A percentile compares a stretch with the other conserved stretches of the same genome.
Conservation (phyloP, 1,139 yeast genomes). For the Hanseniaspora uvarum region DNA sequence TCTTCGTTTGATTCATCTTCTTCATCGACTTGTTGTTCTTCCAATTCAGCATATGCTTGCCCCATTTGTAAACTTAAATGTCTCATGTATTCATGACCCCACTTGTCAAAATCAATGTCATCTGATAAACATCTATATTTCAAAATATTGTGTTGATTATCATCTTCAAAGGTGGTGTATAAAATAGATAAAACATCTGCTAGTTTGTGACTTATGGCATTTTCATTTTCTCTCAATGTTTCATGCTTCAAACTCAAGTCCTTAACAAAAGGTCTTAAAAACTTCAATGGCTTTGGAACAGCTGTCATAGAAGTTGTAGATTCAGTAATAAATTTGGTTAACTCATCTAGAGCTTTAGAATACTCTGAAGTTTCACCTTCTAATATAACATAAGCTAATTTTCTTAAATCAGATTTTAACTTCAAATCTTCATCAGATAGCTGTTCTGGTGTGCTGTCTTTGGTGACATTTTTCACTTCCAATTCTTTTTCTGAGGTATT, state of each 20-base stretch:
- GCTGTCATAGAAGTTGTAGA: conserved; percentile 99
- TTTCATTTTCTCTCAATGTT: conserved; percentile 44
- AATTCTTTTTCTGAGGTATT: conserved; percentile 18
- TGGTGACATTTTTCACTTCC: conserved; percentile 23
- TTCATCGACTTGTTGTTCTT: conserved; percentile 33
- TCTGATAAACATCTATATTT: conserved; percentile 65
- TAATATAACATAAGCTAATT: conserved; percentile 68
- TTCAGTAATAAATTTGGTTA: conserved; percentile 73
- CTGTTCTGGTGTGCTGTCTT: conserved; percentile 46
- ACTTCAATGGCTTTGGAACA: conserved; percentile 95
- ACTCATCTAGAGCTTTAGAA: conserved; percentile 48
- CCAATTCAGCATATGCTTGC: conserved; percentile 59
- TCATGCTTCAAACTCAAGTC: conserved; percentile 54
- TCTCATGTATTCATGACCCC: conserved; percentile 98
- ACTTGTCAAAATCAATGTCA: conserved; percentile 58
- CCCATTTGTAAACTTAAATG: conserved; percentile 93
- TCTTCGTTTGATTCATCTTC: conserved; percentile 27
- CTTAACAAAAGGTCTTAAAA: conserved; percentile 78
- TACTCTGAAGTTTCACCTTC: conserved; percentile 45
- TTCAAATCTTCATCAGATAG: conserved; percentile 88
- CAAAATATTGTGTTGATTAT: conserved; percentile 69
- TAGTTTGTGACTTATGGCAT: conserved; percentile 36
- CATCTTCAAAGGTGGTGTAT: conserved; percentile 90
- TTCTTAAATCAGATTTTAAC: conserved; percentile 75
- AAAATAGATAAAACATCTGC: conserved; percentile 88